phyloP scores from a whole-genome alignment of 2,329 filamentous ascomycete species.

The Beauveria sp. region DNA sequence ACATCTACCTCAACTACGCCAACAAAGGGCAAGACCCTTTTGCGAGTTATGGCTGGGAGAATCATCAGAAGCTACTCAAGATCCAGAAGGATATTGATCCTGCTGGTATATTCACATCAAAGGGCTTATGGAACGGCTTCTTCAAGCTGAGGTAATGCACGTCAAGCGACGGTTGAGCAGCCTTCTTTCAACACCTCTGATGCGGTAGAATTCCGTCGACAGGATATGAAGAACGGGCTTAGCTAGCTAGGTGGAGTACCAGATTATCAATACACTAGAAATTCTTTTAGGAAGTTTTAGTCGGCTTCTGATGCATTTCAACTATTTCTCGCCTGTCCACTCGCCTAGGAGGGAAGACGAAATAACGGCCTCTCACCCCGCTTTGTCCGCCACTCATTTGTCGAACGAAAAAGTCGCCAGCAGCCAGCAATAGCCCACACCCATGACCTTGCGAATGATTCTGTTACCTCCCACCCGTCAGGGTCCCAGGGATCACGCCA shows the following conservation, averaged over 20 bases:
- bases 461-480: not conserved
- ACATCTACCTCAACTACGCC: not conserved
- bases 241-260: not conserved
- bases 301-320: not conserved
- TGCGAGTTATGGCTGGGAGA: not conserved
- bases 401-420: not conserved
- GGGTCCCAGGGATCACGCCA: not conserved
- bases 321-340: not conserved
- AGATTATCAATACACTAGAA: not conserved
- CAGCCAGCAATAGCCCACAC: not conserved
- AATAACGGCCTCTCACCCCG: not conserved
- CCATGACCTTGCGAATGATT: not conserved
- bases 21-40: not conserved
- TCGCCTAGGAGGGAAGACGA: not conserved
- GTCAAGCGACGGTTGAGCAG: not conserved
- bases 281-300: not conserved
- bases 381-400: not conserved
- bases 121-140: constrained; percentile 3
- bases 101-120: not conserved
- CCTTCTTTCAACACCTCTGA: not conserved
- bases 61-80: not conserved
- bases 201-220: not conserved
- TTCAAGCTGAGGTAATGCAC: not conserved
- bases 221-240: not conserved
- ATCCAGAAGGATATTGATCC: not conserved